Evolutionary conservation across 176 grass and related monocot genomes (phyloP).

Genomic region (Avena sativa): DNA sequence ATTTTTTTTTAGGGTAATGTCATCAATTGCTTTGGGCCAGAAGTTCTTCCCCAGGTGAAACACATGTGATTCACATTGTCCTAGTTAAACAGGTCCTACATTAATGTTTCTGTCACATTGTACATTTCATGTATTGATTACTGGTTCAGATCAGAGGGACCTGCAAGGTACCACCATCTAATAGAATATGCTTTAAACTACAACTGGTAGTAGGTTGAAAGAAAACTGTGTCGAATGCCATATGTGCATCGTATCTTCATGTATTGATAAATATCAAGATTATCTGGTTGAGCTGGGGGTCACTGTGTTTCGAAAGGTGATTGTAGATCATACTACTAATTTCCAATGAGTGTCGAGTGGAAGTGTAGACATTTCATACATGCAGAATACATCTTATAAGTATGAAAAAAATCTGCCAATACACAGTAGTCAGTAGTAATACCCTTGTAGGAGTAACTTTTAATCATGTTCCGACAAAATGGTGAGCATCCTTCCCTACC

Average conservation of each 20-base stretch:
- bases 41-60: constrained; percentile 31
- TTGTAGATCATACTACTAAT: not conserved
- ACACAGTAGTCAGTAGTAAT: not conserved
- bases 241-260: not conserved
- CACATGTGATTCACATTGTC: constrained; percentile 50
- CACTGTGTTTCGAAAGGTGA: not conserved
- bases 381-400: not conserved
- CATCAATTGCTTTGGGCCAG: constrained; percentile 39
- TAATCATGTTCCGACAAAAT: not conserved
- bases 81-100: constrained; percentile 19
- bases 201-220: not conserved
- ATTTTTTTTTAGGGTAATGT: not conserved
- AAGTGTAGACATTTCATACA: not conserved
- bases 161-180: constrained; percentile 29
- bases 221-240: not conserved
- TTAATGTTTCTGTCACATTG: constrained; percentile 38
- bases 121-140: constrained; percentile 43
- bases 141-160: constrained; percentile 24
- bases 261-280: constrained; percentile 17
- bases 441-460: not conserved
- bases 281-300: not conserved
- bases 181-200: constrained; percentile 38
- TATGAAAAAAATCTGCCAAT: not conserved
- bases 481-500: not conserved
- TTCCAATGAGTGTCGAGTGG: not conserved